phyloP scores from a whole-genome alignment of 2,329 filamentous ascomycete species.

The Xylaria sp. region DNA sequence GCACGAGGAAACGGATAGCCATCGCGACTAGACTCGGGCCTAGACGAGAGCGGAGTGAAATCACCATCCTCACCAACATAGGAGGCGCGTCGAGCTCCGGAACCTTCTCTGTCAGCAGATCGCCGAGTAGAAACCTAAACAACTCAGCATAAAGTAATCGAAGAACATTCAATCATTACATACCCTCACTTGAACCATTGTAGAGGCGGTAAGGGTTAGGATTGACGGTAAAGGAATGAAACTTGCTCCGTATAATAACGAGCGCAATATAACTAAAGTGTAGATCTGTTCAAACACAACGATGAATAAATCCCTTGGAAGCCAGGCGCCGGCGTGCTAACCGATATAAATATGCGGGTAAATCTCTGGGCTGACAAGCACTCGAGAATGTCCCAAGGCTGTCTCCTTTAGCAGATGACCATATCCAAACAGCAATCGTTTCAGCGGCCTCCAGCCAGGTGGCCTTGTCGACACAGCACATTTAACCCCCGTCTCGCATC shows the following conservation, averaged over 20 bases:
- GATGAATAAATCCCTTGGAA: background rate
- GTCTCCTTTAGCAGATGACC: background rate
- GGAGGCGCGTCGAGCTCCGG: background rate
- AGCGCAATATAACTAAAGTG: background rate
- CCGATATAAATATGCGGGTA: slow-evolving; percentile 6
- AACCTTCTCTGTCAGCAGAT: background rate
- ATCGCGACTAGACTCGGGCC: background rate
- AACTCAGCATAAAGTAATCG: background rate
- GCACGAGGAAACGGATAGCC: background rate
- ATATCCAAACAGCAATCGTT: background rate
- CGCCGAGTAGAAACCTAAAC: background rate
- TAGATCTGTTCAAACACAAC: background rate
- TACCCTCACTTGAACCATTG: slow-evolving; percentile 12
- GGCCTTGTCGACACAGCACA: background rate
- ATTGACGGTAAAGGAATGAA: background rate
- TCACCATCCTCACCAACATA: background rate
- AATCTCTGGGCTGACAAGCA: background rate
- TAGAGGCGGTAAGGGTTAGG: background rate
- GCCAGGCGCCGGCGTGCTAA: background rate
- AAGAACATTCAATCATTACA: background rate
- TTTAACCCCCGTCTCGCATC: too few relatives aligned
- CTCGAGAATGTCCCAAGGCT: background rate
- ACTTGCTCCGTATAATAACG: background rate
- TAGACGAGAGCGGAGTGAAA: background rate
- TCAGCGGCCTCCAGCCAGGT: background rate